Conservation (phyloP, 176 grass and related monocot genomes). For the Avena atlantica region DNA sequence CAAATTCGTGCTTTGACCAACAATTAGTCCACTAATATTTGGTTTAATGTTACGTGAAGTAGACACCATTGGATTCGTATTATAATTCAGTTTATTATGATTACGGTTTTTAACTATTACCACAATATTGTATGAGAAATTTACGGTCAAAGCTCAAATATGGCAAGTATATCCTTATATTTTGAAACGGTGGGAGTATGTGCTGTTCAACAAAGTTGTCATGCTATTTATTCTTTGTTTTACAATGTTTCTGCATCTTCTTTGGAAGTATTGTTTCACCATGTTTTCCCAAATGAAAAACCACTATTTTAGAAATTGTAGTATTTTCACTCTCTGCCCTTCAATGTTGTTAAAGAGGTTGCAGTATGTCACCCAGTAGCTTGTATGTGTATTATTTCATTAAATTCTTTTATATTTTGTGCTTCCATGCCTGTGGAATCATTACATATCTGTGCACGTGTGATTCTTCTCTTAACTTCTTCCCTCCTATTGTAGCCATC, state of each 20-base stretch:
- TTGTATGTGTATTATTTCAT: not conserved
- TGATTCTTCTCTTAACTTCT: not conserved
- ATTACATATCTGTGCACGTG: constrained; percentile 8
- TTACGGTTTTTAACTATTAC: not conserved
- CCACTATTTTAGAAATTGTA: not conserved
- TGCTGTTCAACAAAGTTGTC: not conserved
- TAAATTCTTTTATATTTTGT: not conserved
- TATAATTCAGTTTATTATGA: not conserved
- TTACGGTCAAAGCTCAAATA: not conserved
- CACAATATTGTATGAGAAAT: not conserved
- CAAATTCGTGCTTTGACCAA: constrained; percentile 1
- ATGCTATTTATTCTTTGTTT: not conserved
- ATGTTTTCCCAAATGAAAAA: not conserved
- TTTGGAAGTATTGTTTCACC: not conserved
- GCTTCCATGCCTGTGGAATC: not conserved
- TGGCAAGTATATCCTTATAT: not conserved
- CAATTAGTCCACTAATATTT: not conserved
- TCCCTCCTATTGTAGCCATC: constrained; percentile 24
- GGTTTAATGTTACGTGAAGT: not conserved
- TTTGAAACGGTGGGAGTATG: not conserved
- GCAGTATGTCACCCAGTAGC: not conserved
- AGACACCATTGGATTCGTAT: not conserved
- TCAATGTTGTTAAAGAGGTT: not conserved
- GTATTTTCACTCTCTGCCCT: not conserved
- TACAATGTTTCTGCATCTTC: not conserved